Evolutionary conservation across 768 basidiomycete species (phyloP), one percentile per base, ranked within the genome.

Genomic region (Gyrodon lividus): DNA sequence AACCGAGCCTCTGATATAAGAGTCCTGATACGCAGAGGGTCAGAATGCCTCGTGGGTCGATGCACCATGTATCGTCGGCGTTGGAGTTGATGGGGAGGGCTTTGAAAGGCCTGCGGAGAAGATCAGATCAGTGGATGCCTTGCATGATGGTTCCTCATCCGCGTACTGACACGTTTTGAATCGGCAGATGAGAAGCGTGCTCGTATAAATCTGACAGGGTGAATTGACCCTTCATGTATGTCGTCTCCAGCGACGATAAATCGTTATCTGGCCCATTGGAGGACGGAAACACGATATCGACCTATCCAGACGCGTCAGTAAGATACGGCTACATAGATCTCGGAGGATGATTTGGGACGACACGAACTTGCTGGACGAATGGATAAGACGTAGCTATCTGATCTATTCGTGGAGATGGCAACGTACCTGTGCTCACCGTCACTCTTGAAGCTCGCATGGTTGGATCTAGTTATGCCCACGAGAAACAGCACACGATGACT

Each of bases 31-130:
- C 72, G 22, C 72, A 79, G 17, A 88, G 63, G 0, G 82, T 82
- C 52, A 89, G 65, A 39, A 82, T 57, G 4, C 83, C 82, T 16
- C 83, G 77, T 2, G 76, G 72, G 59, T 89, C 86, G 49, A 88
- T 72, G 59, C 84, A 86, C 88, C 89, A 90, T 2, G 74, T 75
- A 53, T 87, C 86, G 26, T 82, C 78, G 5, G 62, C 57, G 22
- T 62, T 59, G 22, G 66, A 57, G 4, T 61, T 51, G 51, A 64
- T 41, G 8, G 64, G 61, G 24, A 79, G 51, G 34, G 74, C 68
- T 26, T 74, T 66, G 37, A 79, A 57, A 4, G 61, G 57, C 24
- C 79, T 81, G 42, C 28, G 31, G 20, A 39, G 23, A 42, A 23
- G 24, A 31, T 12, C 10, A 31, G 35, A 17, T 34, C 33, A 43